A percentile compares a stretch with the other conserved stretches of the same genome.
Conservation (phyloP, 257 asterid genomes). For the Lantana camara region DNA sequence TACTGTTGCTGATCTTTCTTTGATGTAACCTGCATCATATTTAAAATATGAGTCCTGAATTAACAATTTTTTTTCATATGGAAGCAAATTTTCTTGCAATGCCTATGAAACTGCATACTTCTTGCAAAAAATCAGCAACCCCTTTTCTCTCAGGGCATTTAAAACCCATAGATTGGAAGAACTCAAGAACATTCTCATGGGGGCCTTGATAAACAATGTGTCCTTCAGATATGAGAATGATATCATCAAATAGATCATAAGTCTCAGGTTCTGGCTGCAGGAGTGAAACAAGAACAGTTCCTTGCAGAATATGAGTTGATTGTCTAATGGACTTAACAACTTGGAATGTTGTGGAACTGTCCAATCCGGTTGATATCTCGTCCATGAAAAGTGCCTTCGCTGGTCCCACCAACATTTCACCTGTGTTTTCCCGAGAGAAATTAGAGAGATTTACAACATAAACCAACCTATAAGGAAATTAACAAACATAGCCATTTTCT, state of each 20-base stretch:
- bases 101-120: conserved; percentile 32
- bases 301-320: conserved; percentile 44
- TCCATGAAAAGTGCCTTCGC: conserved; percentile 60
- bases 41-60: not conserved
- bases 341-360: conserved; percentile 58
- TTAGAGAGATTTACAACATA: not conserved
- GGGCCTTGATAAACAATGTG: conserved; percentile 52
- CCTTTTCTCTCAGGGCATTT: conserved; percentile 62
- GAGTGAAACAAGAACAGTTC: conserved; percentile 52
- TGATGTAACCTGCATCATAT: conserved; percentile 46
- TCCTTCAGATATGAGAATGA: conserved; percentile 49
- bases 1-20: conserved; percentile 57
- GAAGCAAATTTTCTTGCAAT: not conserved
- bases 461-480: not conserved
- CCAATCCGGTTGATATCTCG: conserved; percentile 61
- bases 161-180: conserved; percentile 52
- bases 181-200: conserved; percentile 47
- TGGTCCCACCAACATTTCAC: conserved; percentile 66
- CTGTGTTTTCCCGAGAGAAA: conserved; percentile 21
- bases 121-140: conserved; percentile 68
- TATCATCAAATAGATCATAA: conserved; percentile 47
- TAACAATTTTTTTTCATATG: not conserved
- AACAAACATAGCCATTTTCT: not conserved
- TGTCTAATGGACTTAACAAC: conserved; percentile 49
- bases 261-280: conserved; percentile 67